A percentile compares a stretch with the other conserved stretches of the same genome.
Conservation (phyloP, 2,329 filamentous ascomycete species). For the Calonectria pseudoreteaudii region DNA sequence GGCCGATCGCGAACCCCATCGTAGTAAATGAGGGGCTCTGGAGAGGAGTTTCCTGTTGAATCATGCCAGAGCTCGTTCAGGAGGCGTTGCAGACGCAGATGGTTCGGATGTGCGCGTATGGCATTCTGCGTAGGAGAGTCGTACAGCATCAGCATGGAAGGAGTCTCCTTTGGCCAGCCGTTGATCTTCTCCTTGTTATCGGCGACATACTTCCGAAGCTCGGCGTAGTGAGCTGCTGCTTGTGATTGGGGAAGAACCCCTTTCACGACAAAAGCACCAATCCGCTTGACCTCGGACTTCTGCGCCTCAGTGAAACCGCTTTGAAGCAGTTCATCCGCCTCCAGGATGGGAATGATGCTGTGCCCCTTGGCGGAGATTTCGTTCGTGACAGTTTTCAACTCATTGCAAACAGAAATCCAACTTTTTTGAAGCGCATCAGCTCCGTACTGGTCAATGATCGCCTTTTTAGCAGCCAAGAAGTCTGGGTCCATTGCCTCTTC, state of each 20-base stretch:
- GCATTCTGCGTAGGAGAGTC: slow-evolving; percentile 53
- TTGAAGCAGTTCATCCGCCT: slow-evolving; percentile 43
- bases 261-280: slow-evolving; percentile 38
- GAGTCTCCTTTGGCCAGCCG: slow-evolving; percentile 51
- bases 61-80: slow-evolving; percentile 55
- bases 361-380: slow-evolving; percentile 49
- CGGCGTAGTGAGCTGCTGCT: slow-evolving; percentile 41
- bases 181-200: slow-evolving; percentile 47
- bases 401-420: slow-evolving; percentile 54
- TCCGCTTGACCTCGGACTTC: slow-evolving; percentile 42
- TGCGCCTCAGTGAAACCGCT: slow-evolving; percentile 34
- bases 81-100: slow-evolving; percentile 49
- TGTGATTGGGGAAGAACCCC: slow-evolving; percentile 35
- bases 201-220: slow-evolving; percentile 48
- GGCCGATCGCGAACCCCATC: slow-evolving; percentile 54
- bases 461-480: slow-evolving; percentile 46
- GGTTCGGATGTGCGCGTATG: slow-evolving; percentile 51
- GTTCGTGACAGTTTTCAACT: slow-evolving; percentile 50
- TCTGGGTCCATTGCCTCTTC: slow-evolving; percentile 35
- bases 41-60: slow-evolving; percentile 39
- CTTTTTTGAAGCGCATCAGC: slow-evolving; percentile 47
- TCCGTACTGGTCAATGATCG: slow-evolving; percentile 52
- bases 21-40: slow-evolving; percentile 53
- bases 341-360: slow-evolving; percentile 47
- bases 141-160: slow-evolving; percentile 54